Conservation (phyloP, 169 alveolate species). For the Plasmodium vivax region DNA sequence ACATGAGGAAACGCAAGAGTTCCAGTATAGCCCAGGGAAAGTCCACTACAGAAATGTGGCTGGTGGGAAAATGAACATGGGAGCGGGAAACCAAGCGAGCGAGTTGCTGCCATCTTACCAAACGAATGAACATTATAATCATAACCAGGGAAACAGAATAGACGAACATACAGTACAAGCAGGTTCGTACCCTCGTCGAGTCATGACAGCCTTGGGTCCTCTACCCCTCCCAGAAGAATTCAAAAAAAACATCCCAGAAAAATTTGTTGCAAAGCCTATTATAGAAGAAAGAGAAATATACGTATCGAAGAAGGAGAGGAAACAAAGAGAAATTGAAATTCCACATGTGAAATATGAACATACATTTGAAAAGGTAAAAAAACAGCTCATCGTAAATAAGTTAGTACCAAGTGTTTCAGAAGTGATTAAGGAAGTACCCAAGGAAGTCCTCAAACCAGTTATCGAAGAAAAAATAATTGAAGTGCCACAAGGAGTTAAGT, state of each 20-base stretch:
- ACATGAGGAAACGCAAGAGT: constrained; percentile 23
- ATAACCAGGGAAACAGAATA: neutral
- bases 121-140: neutral
- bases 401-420: constrained; percentile 85
- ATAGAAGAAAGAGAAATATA: constrained; percentile 87
- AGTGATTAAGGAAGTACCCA: constrained; percentile 86
- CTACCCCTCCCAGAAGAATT: constrained; percentile 88
- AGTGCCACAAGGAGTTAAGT: constrained; percentile 90
- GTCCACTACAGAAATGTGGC: neutral
- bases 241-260: constrained; percentile 86
- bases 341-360: constrained; percentile 90
- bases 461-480: constrained; percentile 89
- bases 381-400: constrained; percentile 80
- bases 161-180: constrained; percentile 51
- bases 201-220: constrained; percentile 90
- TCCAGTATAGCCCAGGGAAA: neutral
- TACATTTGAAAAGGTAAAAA: constrained; percentile 84
- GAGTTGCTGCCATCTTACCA: neutral
- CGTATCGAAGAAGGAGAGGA: constrained; percentile 88
- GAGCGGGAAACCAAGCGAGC: neutral
- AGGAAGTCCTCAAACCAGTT: constrained; percentile 86
- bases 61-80: neutral
- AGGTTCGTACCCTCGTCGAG: constrained; percentile 83
- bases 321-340: constrained; percentile 87
- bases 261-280: constrained; percentile 89